Evolutionary conservation across 805 yeast species (phyloP).

Genomic region (Tanozyma kutaoensis): DNA sequence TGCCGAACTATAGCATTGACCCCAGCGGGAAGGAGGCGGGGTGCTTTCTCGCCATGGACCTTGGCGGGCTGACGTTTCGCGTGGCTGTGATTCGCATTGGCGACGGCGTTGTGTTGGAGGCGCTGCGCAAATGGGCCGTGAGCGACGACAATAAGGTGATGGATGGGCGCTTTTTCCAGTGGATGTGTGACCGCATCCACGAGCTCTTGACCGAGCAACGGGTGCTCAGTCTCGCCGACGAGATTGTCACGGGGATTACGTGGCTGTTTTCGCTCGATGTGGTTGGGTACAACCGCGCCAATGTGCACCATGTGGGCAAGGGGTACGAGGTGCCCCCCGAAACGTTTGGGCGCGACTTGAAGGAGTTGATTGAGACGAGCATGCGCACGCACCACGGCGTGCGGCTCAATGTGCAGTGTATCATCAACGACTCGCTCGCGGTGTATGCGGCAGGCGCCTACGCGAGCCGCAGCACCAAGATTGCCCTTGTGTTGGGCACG

Average conservation of each 20-base stretch:
- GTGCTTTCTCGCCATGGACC: conserved; percentile 35
- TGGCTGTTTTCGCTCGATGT: conserved; percentile 46
- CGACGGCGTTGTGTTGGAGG: conserved; percentile 13
- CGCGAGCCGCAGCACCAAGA: conserved; percentile 16
- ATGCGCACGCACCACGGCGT: conserved; percentile 11
- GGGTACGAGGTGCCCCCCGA: conserved; percentile 38
- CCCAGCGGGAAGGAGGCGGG: conserved; percentile 23
- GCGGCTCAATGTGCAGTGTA: conserved; percentile 24
- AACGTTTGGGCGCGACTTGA: conserved; percentile 26
- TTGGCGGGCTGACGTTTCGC: conserved; percentile 45
- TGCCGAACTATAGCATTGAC: conserved; percentile 22
- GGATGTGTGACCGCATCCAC: conserved; percentile 21
- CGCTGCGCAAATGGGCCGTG: conserved; percentile 25
- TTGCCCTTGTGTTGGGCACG: conserved; percentile 58
- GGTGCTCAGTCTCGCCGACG: conserved; percentile 2
- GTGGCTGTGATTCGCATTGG: conserved; percentile 23
- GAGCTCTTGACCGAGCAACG: conserved; percentile 13
- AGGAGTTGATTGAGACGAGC: conserved; percentile 22
- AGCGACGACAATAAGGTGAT: conserved; percentile 25
- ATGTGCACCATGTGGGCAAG: conserved; percentile 43
- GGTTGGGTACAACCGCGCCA: conserved; percentile 26
- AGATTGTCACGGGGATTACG: conserved; percentile 31
- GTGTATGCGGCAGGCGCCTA: conserved; percentile 43
- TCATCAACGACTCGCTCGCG: conserved; percentile 56
- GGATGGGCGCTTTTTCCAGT: conserved; percentile 26